A percentile compares a stretch with the other conserved stretches of the same genome.
Conservation (phyloP, 192 early-diverging fungal species). For the Rhizophagus clarus region DNA sequence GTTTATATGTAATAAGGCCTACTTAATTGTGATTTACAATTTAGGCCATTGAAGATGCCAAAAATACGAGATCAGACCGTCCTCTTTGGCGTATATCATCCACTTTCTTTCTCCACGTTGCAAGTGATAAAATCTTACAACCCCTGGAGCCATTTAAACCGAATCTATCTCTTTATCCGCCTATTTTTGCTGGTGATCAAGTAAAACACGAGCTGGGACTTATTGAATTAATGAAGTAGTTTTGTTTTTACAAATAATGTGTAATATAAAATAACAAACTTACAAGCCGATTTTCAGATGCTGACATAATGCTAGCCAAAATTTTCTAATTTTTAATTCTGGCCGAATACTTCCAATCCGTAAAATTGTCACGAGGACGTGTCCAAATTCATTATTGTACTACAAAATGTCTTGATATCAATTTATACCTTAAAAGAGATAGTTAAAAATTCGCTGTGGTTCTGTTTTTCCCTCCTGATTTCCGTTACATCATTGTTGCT, state of each 20-base stretch:
- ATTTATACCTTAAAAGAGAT: neutral
- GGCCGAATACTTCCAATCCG: too few relatives aligned
- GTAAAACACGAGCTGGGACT: constrained; percentile 65
- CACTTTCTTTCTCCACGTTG: constrained; percentile 73
- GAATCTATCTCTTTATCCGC: constrained; percentile 55
- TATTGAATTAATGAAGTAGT: constrained; percentile 55
- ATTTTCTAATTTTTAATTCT: too few relatives aligned
- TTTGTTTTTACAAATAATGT: too few relatives aligned
- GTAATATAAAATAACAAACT: too few relatives aligned
- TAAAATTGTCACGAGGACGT: neutral
- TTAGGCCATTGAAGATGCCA: constrained; percentile 23
- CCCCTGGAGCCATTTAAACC: constrained; percentile 55
- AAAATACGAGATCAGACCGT: constrained; percentile 33
- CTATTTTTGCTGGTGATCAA: constrained; percentile 61
- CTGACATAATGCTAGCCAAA: too few relatives aligned
- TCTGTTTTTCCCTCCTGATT: neutral
- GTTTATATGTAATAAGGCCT: neutral
- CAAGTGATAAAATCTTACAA: constrained; percentile 61
- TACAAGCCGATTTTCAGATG: too few relatives aligned
- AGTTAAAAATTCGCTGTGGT: neutral
- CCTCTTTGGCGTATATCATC: constrained; percentile 75
- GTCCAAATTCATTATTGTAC: neutral
- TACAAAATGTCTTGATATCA: neutral
- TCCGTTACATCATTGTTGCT: neutral
- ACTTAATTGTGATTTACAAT: neutral